Conservation (phyloP, 352 stramenopile species). For the Aphanomyces stellatus region DNA sequence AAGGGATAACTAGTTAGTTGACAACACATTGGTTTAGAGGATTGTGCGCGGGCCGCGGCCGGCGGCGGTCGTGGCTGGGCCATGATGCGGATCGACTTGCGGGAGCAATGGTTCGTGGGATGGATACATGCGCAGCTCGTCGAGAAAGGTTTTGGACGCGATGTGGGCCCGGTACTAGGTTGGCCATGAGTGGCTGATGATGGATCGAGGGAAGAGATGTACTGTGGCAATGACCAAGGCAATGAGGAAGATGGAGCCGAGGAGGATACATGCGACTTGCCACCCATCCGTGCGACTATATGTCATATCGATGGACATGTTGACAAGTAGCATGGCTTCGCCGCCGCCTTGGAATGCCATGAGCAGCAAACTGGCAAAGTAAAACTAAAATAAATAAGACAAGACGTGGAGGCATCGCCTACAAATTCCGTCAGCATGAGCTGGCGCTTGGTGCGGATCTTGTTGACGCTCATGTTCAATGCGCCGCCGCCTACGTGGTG, state of each 20-base stretch:
- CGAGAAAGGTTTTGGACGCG: not conserved
- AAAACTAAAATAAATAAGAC: not conserved
- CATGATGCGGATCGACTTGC: not conserved
- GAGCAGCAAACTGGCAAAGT: not conserved
- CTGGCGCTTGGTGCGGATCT: not conserved
- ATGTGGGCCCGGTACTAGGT: not conserved
- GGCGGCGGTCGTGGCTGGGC: not conserved
- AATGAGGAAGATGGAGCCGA: not conserved
- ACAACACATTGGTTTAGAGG: too few species aligned
- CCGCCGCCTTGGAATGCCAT: not conserved
- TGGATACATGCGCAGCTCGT: not conserved
- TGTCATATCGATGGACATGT: not conserved
- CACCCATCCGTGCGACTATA: not conserved
- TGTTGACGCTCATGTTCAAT: not conserved
- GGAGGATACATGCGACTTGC: conserved; percentile 4
- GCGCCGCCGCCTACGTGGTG: not conserved
- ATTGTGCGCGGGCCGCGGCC: not conserved
- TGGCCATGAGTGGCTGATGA: not conserved
- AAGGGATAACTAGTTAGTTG: too few species aligned
- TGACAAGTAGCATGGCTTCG: conserved; percentile 2
- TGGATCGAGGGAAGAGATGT: not conserved
- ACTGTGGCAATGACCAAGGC: not conserved
- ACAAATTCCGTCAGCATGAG: conserved; percentile 3
- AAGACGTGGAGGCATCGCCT: not conserved
- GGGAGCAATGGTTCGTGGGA: conserved; percentile 3